Conservation (phyloP, 2,329 filamentous ascomycete species). For the Exserohilum turcica region DNA sequence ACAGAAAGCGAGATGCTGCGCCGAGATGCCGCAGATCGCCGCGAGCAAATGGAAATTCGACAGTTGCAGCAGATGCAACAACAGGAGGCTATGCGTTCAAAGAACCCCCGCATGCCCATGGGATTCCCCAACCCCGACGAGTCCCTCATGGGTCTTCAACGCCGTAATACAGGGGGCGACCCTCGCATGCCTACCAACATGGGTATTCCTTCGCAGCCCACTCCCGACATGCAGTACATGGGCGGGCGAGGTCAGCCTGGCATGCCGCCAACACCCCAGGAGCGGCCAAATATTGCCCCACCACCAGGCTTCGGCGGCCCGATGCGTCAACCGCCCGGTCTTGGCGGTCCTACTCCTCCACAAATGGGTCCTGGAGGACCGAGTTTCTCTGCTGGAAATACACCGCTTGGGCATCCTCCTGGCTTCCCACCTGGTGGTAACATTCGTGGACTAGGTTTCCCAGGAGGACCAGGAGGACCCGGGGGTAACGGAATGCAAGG, state of each 20-base stretch:
- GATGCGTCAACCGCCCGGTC: conserved; percentile 46
- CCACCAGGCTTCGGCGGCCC: conserved; percentile 45
- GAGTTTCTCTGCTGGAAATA: conserved; percentile 45
- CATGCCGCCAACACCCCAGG: conserved; percentile 45
- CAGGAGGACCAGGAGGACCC: conserved; percentile 26
- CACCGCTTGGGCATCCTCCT: conserved; percentile 46
- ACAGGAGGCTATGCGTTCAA: conserved; percentile 43
- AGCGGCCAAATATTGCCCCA: conserved; percentile 44
- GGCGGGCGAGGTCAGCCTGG: conserved; percentile 40
- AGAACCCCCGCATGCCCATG: conserved; percentile 40
- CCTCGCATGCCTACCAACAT: conserved; percentile 48
- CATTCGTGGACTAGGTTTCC: conserved; percentile 38
- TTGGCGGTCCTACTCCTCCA: conserved; percentile 34
- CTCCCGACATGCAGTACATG: conserved; percentile 45
- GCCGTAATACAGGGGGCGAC: conserved; percentile 45
- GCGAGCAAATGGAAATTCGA: conserved; percentile 37
- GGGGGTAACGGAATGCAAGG: conserved; percentile 41
- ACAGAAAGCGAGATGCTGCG: conserved; percentile 42
- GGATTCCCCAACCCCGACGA: conserved; percentile 43
- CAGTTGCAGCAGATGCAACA: conserved; percentile 41
- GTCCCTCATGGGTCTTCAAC: conserved; percentile 40
- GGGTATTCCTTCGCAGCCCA: conserved; percentile 49
- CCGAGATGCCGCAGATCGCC: conserved; percentile 39
- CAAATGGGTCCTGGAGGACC: conserved; percentile 43
- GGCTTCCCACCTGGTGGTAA: conserved; percentile 40